Evolutionary conservation across 75 land plant species (phyloP), one percentile per base, ranked within the genome.

Genomic region (Sequoia sempervirens): DNA sequence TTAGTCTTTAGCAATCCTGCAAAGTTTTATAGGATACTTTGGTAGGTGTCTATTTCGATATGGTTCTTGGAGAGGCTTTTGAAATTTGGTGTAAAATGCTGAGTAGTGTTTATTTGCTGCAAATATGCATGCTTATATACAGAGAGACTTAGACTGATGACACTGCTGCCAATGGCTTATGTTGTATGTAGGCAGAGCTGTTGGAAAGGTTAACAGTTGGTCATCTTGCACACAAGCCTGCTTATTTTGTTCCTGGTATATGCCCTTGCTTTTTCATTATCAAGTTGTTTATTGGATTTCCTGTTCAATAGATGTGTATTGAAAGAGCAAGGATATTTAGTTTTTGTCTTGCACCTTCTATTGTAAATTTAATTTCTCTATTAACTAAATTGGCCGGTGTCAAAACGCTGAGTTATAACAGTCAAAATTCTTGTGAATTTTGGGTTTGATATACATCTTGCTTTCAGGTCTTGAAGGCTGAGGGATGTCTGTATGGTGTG

Each of bases 241-340:
- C 97, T 80, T 97, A 94, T 85, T 97, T 97, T 88, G 99, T 97
- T 56, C 97, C 97, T 78, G 96, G 98, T 96, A 89, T 81, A 75
- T 83, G 46, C 47, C 50, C 43, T 47, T 82, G 47, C 20, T 30
- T 83, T 43, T 84, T 10, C 34, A 34, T 84, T 50, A 54, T 45
- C 45, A 10, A 78, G 14, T 78, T 78, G n/a, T 78, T 28, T 78
- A 26, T n/a, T 20, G 45, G 45, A 78, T 45, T 78, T 78, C 52
- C 80, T 45, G 80, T 78, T 78, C 30, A 43, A 26, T 45, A 20
- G 23, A 40, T n/a, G 46, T 47, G 46, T 45, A 78, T 78, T 11
- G 50, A 43, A 23, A 61, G n/a, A 78, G 20, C 50, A 20, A 45
- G 13, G 30, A 43, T 15, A 10, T 43, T 1, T 30, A 34, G 30